phyloP scores from a whole-genome alignment of 1,139 yeast species.

The Candida sanyaensis region DNA sequence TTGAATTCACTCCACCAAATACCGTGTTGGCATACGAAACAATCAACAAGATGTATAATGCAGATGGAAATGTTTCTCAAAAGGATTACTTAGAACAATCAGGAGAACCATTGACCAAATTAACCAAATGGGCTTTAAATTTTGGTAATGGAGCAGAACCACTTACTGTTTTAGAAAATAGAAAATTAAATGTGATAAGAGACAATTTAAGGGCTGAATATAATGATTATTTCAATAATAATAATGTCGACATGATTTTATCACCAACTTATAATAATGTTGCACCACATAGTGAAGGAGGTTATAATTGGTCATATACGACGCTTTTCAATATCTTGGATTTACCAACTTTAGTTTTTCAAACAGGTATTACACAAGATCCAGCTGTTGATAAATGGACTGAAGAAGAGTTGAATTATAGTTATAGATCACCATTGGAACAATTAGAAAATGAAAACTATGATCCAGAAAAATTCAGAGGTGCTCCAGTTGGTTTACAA shows the following conservation, averaged over 20 bases:
- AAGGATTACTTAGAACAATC: constrained; percentile 51
- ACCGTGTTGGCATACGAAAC: constrained; percentile 53
- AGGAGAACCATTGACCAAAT: constrained; percentile 65
- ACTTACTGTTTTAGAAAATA: constrained; percentile 45
- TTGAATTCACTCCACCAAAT: constrained; percentile 53
- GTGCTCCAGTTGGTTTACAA: constrained; percentile 48
- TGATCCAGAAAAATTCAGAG: constrained; percentile 32
- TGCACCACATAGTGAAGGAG: constrained; percentile 67
- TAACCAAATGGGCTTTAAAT: constrained; percentile 61
- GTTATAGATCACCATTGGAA: constrained; percentile 46
- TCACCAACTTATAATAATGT: constrained; percentile 72
- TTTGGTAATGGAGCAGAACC: constrained; percentile 57
- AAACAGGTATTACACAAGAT: constrained; percentile 64
- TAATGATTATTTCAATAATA: constrained; percentile 48
- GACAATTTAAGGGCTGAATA: constrained; percentile 59
- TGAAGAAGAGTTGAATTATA: constrained; percentile 26
- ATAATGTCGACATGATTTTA: constrained; percentile 66
- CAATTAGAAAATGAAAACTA: constrained; percentile 38
- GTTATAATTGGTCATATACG: constrained; percentile 78
- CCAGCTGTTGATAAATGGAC: constrained; percentile 46
- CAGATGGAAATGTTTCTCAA: constrained; percentile 65
- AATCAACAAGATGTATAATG: constrained; percentile 49
- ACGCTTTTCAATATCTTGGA: constrained; percentile 67
- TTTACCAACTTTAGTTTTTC: constrained; percentile 61
- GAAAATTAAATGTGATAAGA: constrained; percentile 50